A percentile compares a stretch with the other conserved stretches of the same genome.
phyloP scores from a whole-genome alignment of 805 yeast species.

The Metschnikowia kofuensis region DNA sequence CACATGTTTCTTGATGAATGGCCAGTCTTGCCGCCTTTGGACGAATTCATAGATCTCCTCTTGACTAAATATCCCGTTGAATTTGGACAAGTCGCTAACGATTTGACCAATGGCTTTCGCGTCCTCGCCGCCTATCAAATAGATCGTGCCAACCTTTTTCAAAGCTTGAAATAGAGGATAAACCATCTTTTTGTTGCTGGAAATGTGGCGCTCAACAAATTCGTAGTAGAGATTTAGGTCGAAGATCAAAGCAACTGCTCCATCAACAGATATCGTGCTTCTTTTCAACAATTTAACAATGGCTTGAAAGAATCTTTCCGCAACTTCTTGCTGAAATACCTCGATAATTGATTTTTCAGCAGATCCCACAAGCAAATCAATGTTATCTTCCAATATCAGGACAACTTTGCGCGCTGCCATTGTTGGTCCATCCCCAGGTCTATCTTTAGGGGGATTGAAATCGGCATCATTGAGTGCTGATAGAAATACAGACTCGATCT shows the following conservation, averaged over 20 bases:
- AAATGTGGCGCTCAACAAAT: slow-evolving; percentile 51
- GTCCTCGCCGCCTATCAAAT: slow-evolving; percentile 65
- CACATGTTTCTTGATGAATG: slow-evolving; percentile 66
- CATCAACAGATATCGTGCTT: slow-evolving; percentile 66
- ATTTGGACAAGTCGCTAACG: slow-evolving; percentile 78
- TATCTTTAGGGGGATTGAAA: slow-evolving; percentile 47
- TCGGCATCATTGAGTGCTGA: slow-evolving; percentile 58
- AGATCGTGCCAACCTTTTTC: slow-evolving; percentile 82
- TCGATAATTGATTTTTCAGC: slow-evolving; percentile 87
- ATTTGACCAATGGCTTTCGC: slow-evolving; percentile 82
- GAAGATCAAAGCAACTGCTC: slow-evolving; percentile 78
- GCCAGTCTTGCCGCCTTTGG: slow-evolving; percentile 86
- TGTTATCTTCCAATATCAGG: slow-evolving; percentile 63
- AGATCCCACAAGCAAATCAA: slow-evolving; percentile 69
- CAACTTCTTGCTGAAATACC: slow-evolving; percentile 91
- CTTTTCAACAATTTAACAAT: slow-evolving; percentile 77
- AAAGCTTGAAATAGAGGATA: slow-evolving; percentile 75
- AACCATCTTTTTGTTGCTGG: slow-evolving; percentile 62
- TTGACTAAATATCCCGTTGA: slow-evolving; percentile 84
- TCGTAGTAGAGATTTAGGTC: slow-evolving; percentile 79
- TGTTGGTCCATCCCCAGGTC: slow-evolving; percentile 40
- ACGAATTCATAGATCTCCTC: slow-evolving; percentile 95
- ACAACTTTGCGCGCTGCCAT: slow-evolving; percentile 65
- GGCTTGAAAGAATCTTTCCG: slow-evolving; percentile 75
- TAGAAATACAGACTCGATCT: slow-evolving; percentile 61